These are phyloP conservation scores for Saturnispora serradocipensis DNA, from an alignment of 805 yeast species.

Conservation along the genomic window DNA sequence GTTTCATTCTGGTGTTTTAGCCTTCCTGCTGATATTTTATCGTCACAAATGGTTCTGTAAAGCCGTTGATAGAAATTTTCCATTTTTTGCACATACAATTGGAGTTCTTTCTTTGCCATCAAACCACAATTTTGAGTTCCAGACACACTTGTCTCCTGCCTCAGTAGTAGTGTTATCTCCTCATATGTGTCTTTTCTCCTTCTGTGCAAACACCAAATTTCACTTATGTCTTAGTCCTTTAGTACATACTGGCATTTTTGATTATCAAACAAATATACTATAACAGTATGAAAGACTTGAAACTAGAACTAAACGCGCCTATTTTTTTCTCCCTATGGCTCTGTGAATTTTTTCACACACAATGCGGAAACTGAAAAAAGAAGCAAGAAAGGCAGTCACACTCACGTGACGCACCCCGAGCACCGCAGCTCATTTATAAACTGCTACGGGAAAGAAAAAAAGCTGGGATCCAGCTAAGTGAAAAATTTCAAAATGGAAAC, in stretches of 20 bases:
- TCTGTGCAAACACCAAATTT: not conserved
- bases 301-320: not conserved
- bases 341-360: not conserved
- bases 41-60: too few relatives aligned
- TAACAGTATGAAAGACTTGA: not conserved
- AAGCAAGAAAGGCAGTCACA: not conserved
- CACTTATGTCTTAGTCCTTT: not conserved
- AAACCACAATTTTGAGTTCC: too few relatives aligned
- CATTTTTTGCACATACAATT: not conserved
- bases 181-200: not conserved
- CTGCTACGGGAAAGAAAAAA: not conserved
- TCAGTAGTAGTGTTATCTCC: not conserved
- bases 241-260: conserved; percentile 21
- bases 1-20: too few relatives aligned
- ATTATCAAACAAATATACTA: not conserved
- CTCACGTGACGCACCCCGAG: not conserved
- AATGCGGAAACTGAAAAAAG: not conserved
- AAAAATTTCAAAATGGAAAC: conserved; percentile 1
- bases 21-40: too few relatives aligned
- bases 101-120: too few relatives aligned
- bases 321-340: not conserved
- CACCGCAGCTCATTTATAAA: not conserved
- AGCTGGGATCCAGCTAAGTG: not conserved
- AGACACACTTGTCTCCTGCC: too few relatives aligned
- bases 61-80: too few relatives aligned